Percentiles rank a stretch among this genome's conserved stretches.
Conservation (phyloP, 768 basidiomycete species). For the Leccinum sublutescens region DNA sequence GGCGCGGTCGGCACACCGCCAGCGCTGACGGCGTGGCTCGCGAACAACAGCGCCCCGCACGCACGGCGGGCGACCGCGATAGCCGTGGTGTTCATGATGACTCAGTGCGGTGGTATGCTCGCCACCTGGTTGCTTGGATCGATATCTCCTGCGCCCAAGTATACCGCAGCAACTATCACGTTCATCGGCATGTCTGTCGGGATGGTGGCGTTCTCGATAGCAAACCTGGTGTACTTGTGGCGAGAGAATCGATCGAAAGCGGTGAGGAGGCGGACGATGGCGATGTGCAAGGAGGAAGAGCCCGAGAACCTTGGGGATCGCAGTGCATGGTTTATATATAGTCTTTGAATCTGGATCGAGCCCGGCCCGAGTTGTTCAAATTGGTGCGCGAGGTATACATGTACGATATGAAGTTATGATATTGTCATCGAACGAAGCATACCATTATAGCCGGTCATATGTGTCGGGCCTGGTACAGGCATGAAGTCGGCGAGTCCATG, state of each 20-base stretch:
- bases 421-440: constrained; percentile 73
- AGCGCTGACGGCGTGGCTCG: neutral
- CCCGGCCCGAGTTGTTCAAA: neutral
- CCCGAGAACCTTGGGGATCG: neutral
- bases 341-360: neutral
- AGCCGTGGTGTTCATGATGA: neutral
- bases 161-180: neutral
- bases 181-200: neutral
- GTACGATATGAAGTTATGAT: constrained; percentile 31
- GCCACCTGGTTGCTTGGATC: neutral
- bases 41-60: neutral
- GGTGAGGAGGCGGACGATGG: neutral
- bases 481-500: too few relatives aligned
- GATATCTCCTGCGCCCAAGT: neutral
- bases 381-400: neutral
- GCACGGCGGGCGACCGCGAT: neutral
- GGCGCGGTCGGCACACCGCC: neutral
- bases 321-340: neutral
- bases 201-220: neutral
- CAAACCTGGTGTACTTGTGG: neutral
- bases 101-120: neutral
- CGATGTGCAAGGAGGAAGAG: neutral
- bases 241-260: neutral
- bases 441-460: constrained; percentile 35
- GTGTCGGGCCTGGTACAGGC: too few relatives aligned